Evolutionary conservation across 768 basidiomycete genomes (phyloP).

Genomic region (Leccinum boreale): DNA sequence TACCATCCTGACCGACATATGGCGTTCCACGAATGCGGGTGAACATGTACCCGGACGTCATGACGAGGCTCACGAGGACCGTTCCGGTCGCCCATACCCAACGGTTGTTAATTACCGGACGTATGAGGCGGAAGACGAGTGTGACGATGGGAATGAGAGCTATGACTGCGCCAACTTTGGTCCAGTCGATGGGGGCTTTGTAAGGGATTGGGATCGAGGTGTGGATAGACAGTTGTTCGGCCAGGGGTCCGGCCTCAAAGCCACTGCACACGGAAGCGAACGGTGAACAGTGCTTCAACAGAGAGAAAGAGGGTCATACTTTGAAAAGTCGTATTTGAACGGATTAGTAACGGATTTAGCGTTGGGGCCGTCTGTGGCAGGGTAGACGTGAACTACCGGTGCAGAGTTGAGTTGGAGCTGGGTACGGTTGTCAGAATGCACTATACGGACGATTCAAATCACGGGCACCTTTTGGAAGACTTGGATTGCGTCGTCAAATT

Average conservation of each 20-base stretch:
- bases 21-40: slow-evolving; percentile 84
- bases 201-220: slow-evolving; percentile 84
- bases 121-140: slow-evolving; percentile 56
- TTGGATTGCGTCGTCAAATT: slow-evolving; percentile 74
- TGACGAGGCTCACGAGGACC: slow-evolving; percentile 63
- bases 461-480: slow-evolving; percentile 77
- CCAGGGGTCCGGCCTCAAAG: slow-evolving; percentile 75
- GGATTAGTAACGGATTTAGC: slow-evolving; percentile 52
- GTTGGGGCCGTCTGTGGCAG: slow-evolving; percentile 65
- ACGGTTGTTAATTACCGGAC: slow-evolving; percentile 63
- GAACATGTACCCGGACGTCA: slow-evolving; percentile 97
- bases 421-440: slow-evolving; percentile 10
- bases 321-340: slow-evolving; percentile 73
- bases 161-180: slow-evolving; percentile 46
- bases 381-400: slow-evolving; percentile 77
- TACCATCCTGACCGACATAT: slow-evolving; percentile 57
- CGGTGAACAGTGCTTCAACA: not conserved
- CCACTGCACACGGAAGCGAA: slow-evolving; percentile 51
- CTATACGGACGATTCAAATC: not conserved
- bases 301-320: slow-evolving; percentile 42
- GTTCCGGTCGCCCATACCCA: slow-evolving; percentile 78
- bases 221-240: slow-evolving; percentile 66
- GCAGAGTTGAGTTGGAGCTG: slow-evolving; percentile 84
- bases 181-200: slow-evolving; percentile 73
- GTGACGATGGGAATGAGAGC: slow-evolving; percentile 46